A percentile compares a stretch with the other conserved stretches of the same genome.
These are phyloP conservation scores for Quambalaria eucalypti DNA, from an alignment of 1,284 basidiomycete genomes.

Conservation along the genomic window DNA sequence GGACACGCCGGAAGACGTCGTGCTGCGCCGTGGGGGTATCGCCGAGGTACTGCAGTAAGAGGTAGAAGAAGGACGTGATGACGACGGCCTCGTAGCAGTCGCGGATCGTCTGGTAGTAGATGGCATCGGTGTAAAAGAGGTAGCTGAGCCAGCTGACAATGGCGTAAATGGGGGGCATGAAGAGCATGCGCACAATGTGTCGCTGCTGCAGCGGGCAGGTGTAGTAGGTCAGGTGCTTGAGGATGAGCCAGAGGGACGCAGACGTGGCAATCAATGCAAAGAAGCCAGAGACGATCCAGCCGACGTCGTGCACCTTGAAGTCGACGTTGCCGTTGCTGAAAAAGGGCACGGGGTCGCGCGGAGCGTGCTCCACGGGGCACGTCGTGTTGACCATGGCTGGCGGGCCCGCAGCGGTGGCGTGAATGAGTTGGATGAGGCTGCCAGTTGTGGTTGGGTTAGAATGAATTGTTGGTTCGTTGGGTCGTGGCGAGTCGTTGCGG, in stretches of 20 bases:
- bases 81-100: slow-evolving; percentile 41
- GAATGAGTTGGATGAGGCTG: no score
- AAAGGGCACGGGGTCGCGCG: slow-evolving; percentile 48
- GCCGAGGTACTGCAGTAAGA: slow-evolving; percentile 64
- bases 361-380: neutral
- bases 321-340: slow-evolving; percentile 59
- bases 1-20: slow-evolving; percentile 54
- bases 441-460: no score
- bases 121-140: slow-evolving; percentile 52
- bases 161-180: slow-evolving; percentile 71
- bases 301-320: slow-evolving; percentile 55
- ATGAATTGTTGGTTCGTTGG: no score
- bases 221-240: slow-evolving; percentile 60
- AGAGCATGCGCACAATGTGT: slow-evolving; percentile 57
- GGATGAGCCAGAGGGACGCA: slow-evolving; percentile 58
- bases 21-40: slow-evolving; percentile 59
- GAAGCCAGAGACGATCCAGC: slow-evolving; percentile 62
- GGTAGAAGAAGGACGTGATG: slow-evolving; percentile 64
- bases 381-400: neutral
- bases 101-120: slow-evolving; percentile 36
- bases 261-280: slow-evolving; percentile 52
- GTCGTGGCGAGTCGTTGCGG: no score
- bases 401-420: no score
- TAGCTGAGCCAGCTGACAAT: slow-evolving; percentile 61
- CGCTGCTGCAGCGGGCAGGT: slow-evolving; percentile 54